A percentile compares a stretch with the other conserved stretches of the same genome.
Evolutionary conservation across 805 yeast genomes (phyloP).

Genomic region (Cyberlindnera maritima): DNA sequence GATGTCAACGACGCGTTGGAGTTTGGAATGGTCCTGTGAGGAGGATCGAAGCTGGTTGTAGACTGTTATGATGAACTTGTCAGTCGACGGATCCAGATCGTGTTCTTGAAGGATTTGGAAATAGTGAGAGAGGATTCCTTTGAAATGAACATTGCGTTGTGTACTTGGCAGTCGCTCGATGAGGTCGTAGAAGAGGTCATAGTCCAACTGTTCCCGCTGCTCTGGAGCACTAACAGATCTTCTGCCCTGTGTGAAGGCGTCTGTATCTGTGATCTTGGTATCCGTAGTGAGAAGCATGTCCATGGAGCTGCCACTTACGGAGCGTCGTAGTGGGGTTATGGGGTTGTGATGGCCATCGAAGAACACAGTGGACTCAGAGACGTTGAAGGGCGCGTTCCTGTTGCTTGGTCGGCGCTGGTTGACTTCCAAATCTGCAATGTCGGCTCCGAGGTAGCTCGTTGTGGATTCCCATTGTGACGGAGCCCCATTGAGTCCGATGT

Average conservation of each 20-base stretch:
- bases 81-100: conserved; percentile 15
- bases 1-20: conserved; percentile 19
- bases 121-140: conserved; percentile 18
- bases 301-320: conserved; percentile 25
- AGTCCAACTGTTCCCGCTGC: conserved; percentile 8
- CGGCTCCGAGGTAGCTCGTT: conserved; percentile 13
- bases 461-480: conserved; percentile 18
- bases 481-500: not conserved
- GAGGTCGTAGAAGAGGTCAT: conserved; percentile 10
- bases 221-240: conserved; percentile 7
- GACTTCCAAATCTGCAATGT: conserved; percentile 6
- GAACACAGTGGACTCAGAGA: conserved; percentile 24
- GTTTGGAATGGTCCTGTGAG: conserved; percentile 7
- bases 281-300: conserved; percentile 10
- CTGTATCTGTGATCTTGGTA: not conserved
- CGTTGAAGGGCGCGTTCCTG: conserved; percentile 4
- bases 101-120: conserved; percentile 17
- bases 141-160: conserved; percentile 15
- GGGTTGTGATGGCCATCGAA: conserved; percentile 16
- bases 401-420: not conserved
- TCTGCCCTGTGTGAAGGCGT: not conserved
- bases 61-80: conserved; percentile 24
- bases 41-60: conserved; percentile 19
- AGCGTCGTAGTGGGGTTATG: conserved; percentile 19
- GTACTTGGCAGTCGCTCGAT: conserved; percentile 12